These are phyloP conservation scores for Mortierella sp. DNA, from an alignment of 371 early-diverging fungal genomes.

Conservation along the genomic window DNA sequence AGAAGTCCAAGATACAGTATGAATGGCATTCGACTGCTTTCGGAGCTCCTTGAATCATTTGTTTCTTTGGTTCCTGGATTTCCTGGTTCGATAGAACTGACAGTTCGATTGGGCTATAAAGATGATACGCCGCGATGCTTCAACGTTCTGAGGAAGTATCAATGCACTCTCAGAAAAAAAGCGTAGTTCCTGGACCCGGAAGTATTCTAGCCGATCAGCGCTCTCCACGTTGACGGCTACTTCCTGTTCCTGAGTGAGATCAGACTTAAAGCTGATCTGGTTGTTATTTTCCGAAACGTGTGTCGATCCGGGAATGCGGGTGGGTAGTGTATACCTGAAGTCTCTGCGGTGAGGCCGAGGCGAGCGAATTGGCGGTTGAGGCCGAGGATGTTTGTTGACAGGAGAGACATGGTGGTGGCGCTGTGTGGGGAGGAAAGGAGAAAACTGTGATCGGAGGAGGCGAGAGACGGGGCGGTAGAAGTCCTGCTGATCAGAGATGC, in stretches of 20 bases:
- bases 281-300: not conserved
- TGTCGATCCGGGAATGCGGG: not conserved
- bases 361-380: constrained; percentile 48
- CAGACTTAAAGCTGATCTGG: not conserved
- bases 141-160: not conserved
- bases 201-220: not conserved
- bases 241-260: not conserved
- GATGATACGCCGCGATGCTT: not conserved
- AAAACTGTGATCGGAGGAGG: not conserved
- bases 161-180: not conserved
- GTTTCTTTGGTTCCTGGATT: not conserved
- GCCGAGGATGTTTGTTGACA: constrained; percentile 41
- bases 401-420: constrained; percentile 38
- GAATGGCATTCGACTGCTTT: too few species aligned
- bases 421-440: not conserved
- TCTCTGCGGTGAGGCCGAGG: constrained; percentile 40
- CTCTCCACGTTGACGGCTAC: not conserved
- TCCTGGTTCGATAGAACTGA: not conserved
- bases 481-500: not conserved
- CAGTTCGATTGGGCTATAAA: not conserved
- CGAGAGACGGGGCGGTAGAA: not conserved
- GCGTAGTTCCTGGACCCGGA: not conserved
- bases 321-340: constrained; percentile 35
- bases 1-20: too few species aligned
- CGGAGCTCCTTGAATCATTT: too few species aligned